These are phyloP conservation scores for Sarocladium kiliense DNA, from an alignment of 2,329 filamentous ascomycete genomes.

Conservation along the genomic window DNA sequence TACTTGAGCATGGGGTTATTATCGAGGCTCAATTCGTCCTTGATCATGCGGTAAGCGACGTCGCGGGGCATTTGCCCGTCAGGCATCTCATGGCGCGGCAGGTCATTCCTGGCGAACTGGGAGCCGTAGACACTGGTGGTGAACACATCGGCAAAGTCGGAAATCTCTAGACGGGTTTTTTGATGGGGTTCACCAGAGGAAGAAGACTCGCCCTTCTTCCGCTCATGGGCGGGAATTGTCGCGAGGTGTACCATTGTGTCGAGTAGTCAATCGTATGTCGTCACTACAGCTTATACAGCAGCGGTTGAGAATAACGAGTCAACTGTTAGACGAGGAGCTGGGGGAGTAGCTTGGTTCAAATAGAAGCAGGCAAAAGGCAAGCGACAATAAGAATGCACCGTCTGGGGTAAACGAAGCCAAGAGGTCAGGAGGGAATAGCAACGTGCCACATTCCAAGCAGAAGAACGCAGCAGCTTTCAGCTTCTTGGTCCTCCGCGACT, in stretches of 20 bases:
- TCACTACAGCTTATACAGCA: neutral
- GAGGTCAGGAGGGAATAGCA: neutral
- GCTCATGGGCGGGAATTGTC: slow-evolving; percentile 27
- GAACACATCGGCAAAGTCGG: slow-evolving; percentile 52
- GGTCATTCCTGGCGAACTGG: slow-evolving; percentile 71
- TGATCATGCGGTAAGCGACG: slow-evolving; percentile 95
- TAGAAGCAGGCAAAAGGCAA: too few relatives aligned
- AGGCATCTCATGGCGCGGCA: slow-evolving; percentile 82
- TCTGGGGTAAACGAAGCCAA: neutral
- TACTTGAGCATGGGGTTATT: slow-evolving; percentile 85
- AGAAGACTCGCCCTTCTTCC: slow-evolving; percentile 17
- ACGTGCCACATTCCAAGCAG: neutral
- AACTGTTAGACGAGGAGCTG: too few relatives aligned
- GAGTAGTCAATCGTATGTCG: neutral
- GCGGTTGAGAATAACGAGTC: neutral
- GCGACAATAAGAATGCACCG: too few relatives aligned
- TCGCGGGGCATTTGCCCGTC: slow-evolving; percentile 86
- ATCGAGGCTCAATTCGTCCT: slow-evolving; percentile 87
- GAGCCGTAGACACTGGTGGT: slow-evolving; percentile 85
- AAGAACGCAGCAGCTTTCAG: neutral
- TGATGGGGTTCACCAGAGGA: neutral
- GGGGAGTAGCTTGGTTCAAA: too few relatives aligned
- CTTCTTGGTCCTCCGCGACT: too few relatives aligned
- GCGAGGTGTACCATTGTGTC: slow-evolving; percentile 46
- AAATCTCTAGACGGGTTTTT: slow-evolving; percentile 37